Evolutionary conservation across 1,284 basidiomycete species (phyloP), one percentile per base, ranked within the genome.

Genomic region (Rhodofomes roseus): DNA sequence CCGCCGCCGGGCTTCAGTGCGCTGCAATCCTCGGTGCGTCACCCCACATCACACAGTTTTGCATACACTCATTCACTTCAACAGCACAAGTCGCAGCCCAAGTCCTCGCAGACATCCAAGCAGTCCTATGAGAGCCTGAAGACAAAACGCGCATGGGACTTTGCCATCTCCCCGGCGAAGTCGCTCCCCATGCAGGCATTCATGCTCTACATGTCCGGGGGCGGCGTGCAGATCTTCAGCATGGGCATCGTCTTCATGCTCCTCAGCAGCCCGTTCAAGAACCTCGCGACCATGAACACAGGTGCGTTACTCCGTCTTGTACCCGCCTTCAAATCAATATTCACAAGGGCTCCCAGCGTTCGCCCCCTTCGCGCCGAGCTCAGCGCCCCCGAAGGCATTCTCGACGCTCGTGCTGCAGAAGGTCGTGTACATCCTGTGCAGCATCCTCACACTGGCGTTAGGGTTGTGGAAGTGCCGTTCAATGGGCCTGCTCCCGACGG

Each of bases 201-300:
- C 77, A 96, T 96, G 94, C 81, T 96, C 46, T 96, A 96, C 83
- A 95, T 96, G 88, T 95, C 93, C 25, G 94, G 94, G 43, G 89
- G 92, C 27, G 92, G 93, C 48, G 89, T 96, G 12, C 94, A 96
- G 75, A 90, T 96, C 55, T 96, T 96, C 74, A 95, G 92, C 73
- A 92, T 96, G 78, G 93, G 93, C 48, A 95, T 94, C 73, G 90
- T 96, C 39, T 89, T 93, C 70, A 94, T 94, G 91, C 81, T 96
- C 12, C 80, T 96, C 60, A 79, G 92, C 56, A 82, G 85, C 18
- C 93, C 94, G 0, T 84, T 95, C 74, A 89, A 87, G 71, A 93
- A 92, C 58, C 71, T 94, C 8, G 82, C 85, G 44, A 82, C 79
- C 8, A 92, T 95, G 52, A 89, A 95, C 68, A 77, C 81, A 31